Base-by-base conservation (phyloP, 345 rosid species). In the Salix exigua region DNA sequence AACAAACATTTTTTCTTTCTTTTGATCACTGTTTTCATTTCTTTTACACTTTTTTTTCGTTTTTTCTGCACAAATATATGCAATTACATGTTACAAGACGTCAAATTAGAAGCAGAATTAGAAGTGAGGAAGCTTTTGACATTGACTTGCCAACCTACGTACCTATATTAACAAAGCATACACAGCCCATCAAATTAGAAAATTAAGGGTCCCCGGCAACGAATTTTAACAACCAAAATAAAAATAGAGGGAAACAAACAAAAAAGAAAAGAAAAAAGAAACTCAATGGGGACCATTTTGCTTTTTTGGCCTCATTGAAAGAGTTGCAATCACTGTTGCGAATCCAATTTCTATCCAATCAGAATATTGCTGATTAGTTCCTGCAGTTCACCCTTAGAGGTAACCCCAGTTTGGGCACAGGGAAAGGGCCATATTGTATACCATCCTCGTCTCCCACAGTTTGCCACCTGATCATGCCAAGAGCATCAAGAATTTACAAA, bases 371-470 rank as follows among this genome's bases (percentile, higher is more conserved):
- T 58, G 21, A 40, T 50, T 76, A 50, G 61, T 66, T 78, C 68
- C 84, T 85, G 1, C 81, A 87, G 31, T 55, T 80, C 7, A 93
- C 89, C 77, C 82, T 86, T 71, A 95, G 80, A 33, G 97, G 97
- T 73, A 93, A 85, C n/a, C 99, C 99, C 30, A 74, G 84, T 80
- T 85, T 91, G 66, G 99, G 97, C 16, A 95, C 96, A 1, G 97
- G 99, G 74, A 95, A 95, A 65, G 99, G 99, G 18, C 91, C 96
- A 77, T 95, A 95, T 48, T 93, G 97, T 75, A 95, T 90, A 19
- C 92, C 99, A 79, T 90, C 92, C 1, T 86, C 90, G 2, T 81
- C 88, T 82, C 91, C 96, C 61, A 83, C 76, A 42, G 86, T 85
- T 83, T 88, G 83, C 99, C 99, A 95, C 87, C 99, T 95, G 83